Evolutionary conservation across 2,329 filamentous ascomycete genomes (phyloP).

Genomic region (Fusarium burgessii): DNA sequence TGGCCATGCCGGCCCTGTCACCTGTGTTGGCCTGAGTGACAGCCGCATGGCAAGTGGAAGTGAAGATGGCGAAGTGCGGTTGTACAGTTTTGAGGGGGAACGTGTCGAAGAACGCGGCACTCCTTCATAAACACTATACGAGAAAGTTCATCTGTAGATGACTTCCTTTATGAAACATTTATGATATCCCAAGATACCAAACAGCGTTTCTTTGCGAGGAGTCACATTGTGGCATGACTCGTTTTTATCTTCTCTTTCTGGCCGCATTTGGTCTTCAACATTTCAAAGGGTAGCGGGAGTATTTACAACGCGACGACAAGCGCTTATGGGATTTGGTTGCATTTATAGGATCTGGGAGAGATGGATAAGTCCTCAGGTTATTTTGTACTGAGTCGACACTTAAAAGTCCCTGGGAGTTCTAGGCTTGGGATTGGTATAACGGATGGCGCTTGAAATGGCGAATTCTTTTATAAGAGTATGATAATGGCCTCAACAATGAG

Average conservation of each 20-base stretch:
- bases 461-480: slow-evolving; percentile 17
- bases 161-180: slow-evolving; percentile 3
- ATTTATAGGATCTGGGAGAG: slow-evolving; percentile 18
- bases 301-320: not conserved
- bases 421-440: slow-evolving; percentile 13
- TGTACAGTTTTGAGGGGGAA: slow-evolving; percentile 79
- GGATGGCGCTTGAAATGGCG: slow-evolving; percentile 7
- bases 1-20: slow-evolving; percentile 90
- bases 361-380: slow-evolving; percentile 7
- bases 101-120: slow-evolving; percentile 63
- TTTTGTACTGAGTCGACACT: slow-evolving; percentile 8
- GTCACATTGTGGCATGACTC: not conserved
- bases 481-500: not conserved
- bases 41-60: slow-evolving; percentile 90
- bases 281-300: slow-evolving; percentile 32
- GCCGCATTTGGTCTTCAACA: not conserved
- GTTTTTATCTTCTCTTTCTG: slow-evolving; percentile 5
- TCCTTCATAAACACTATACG: slow-evolving; percentile 55
- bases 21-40: slow-evolving; percentile 91
- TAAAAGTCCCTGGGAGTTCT: slow-evolving; percentile 31
- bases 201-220: not conserved
- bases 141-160: not conserved
- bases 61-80: slow-evolving; percentile 90
- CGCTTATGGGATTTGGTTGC: slow-evolving; percentile 1
- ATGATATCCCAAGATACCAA: slow-evolving; percentile 16